phyloP scores from a whole-genome alignment of 768 basidiomycete genomes.

The Leccinellum rugosiceps region DNA sequence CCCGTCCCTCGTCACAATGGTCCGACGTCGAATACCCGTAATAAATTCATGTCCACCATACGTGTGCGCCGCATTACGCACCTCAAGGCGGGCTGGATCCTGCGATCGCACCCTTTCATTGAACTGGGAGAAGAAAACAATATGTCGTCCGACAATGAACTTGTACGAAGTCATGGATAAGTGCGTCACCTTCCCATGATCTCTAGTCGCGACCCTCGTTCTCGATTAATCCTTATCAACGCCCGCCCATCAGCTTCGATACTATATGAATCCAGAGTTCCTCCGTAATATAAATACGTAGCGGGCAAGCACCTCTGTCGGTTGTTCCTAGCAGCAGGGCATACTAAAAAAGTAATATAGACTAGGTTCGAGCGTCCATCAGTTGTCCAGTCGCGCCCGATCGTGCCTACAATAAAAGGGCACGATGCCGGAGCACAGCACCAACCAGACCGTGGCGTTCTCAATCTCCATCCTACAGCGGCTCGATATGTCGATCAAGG shows the following conservation, averaged over 20 bases:
- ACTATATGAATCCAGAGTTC: constrained; percentile 82
- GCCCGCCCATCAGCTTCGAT: constrained; percentile 69
- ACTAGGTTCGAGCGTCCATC: constrained; percentile 91
- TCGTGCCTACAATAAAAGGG: constrained; percentile 95
- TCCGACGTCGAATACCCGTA: too few relatives aligned
- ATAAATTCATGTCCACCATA: too few relatives aligned
- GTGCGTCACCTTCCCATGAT: constrained; percentile 46
- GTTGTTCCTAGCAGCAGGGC: neutral
- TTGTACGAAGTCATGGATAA: constrained; percentile 96
- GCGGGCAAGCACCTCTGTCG: constrained; percentile 59
- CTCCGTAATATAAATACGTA: constrained; percentile 96
- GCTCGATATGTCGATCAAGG: constrained; percentile 83
- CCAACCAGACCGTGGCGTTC: constrained; percentile 98
- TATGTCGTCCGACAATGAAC: constrained; percentile 87
- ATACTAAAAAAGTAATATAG: neutral
- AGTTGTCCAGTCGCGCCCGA: constrained; percentile 98
- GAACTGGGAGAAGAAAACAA: constrained; percentile 59
- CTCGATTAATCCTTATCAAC: constrained; percentile 14
- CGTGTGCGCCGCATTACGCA: too few relatives aligned
- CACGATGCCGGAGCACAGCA: constrained; percentile 99
- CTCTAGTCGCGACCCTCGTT: neutral
- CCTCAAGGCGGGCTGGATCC: too few relatives aligned
- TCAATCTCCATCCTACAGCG: constrained; percentile 88
- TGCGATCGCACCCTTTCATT: too few relatives aligned
- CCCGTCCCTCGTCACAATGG: too few relatives aligned